Base-by-base conservation (phyloP, 2,329 filamentous ascomycete species). In the Aspergillus sp. region DNA sequence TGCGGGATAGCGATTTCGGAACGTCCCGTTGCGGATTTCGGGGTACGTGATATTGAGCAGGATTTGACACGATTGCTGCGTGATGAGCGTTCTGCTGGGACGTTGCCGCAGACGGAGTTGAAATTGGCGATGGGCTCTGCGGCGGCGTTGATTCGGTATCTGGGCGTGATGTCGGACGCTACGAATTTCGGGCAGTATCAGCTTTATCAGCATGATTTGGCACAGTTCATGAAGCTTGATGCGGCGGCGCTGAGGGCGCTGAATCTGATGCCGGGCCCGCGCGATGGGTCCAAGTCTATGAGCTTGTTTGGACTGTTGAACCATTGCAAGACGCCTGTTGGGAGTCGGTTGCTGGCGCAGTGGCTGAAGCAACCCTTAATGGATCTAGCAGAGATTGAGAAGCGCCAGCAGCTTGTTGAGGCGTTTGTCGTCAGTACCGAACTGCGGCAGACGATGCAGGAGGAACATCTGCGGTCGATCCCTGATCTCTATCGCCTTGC, bases 331-430 rank as follows among this genome's bases (percentile, higher is more conserved):
- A 99, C 95, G 1, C 91, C 95, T 0, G 87, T 96, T 1, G 95
- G 95, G 14, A 96, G 93, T 68, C 84, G 96, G 48, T 75, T 99
- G 57, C 80, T 99, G 31, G 89, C 93, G 1, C 96, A 99, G 71
- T 99, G 95, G 95, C 81, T 99, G 53, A 99, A 99, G 76, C 95
- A 99, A 73, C 95, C 95, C 0, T 78, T 99, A 40, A 99, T 99
- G 95, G 91, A 85, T 77, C 86, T 91, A 62, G 81, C 83, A 2
- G 93, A 96, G 57, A 98, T 99, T 52, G 89, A 96, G 75, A 90
- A 89, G 72, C 86, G 95, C 15, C 95, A 98, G 68, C 91, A 96
- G 73, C 82, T 99, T 5, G 95, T 99, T 0, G 95, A 98, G 71
- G 93, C 93, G 0, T 99, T 99, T 72, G 90, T 93, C 50, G 88